A percentile compares a stretch with the other conserved stretches of the same genome.
Conservation (phyloP, 2,329 filamentous ascomycete species). For the Stylonectria norvegica region DNA sequence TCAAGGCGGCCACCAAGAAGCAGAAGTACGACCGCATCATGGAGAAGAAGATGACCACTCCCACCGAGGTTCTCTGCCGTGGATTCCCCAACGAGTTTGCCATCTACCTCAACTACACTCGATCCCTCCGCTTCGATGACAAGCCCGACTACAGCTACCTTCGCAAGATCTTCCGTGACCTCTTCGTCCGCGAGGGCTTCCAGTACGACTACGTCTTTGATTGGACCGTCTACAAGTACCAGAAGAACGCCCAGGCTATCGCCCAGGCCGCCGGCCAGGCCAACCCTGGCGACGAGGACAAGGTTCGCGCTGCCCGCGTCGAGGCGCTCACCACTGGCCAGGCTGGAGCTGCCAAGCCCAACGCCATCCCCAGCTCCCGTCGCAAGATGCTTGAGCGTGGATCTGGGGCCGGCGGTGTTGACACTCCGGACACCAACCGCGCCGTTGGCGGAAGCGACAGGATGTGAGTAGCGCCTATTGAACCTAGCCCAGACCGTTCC, state of each 20-base stretch:
- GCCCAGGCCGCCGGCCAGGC: conserved; percentile 70
- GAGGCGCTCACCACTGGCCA: conserved; percentile 62
- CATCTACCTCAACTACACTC: conserved; percentile 99
- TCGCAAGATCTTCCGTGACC: conserved; percentile 99
- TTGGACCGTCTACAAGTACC: conserved; percentile 99
- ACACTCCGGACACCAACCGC: conserved; percentile 70
- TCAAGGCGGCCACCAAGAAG: conserved; percentile 99
- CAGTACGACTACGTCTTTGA: conserved; percentile 99
- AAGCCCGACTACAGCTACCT: conserved; percentile 99
- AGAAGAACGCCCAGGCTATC: conserved; percentile 97
- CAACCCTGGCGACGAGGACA: conserved; percentile 72
- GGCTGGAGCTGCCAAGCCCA: conserved; percentile 64
- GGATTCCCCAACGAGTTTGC: conserved; percentile 99
- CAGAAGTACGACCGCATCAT: conserved; percentile 99
- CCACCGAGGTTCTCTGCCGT: conserved; percentile 96
- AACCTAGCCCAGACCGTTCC: conserved; percentile 53
- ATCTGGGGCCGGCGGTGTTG: conserved; percentile 52
- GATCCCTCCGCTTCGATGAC: conserved; percentile 97
- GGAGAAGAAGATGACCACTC: conserved; percentile 99
- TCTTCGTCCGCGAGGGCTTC: conserved; percentile 98
- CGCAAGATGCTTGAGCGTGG: conserved; percentile 79
- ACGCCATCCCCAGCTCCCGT: conserved; percentile 71
- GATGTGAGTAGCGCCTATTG: conserved; percentile 82
- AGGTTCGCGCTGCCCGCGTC: conserved; percentile 65
- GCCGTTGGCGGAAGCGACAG: conserved; percentile 78